Percentiles rank a stretch among this genome's conserved stretches.
Conservation (phyloP, 2,329 filamentous ascomycete species). For the Aspergillus latus region DNA sequence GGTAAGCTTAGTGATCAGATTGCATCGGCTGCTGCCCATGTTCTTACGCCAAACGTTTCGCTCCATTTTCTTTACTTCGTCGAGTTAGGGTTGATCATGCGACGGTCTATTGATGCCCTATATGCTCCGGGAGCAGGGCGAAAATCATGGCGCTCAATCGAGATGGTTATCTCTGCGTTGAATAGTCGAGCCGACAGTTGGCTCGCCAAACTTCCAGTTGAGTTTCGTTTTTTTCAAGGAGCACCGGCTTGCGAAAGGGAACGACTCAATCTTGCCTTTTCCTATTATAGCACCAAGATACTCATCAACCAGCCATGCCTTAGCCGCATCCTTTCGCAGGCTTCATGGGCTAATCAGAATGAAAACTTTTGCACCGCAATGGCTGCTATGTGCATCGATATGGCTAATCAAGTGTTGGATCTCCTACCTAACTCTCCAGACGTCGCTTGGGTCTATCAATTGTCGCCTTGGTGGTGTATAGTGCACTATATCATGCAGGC, state of each 20-base stretch:
- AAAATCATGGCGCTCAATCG: constrained; percentile 40
- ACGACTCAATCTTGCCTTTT: constrained; percentile 40
- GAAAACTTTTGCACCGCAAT: constrained; percentile 35
- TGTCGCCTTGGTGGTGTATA: constrained; percentile 43
- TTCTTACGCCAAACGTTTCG: constrained; percentile 37
- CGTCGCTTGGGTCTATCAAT: constrained; percentile 29
- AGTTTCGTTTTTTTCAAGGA: constrained; percentile 36
- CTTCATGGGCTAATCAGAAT: constrained; percentile 24
- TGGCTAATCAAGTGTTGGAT: constrained; percentile 36
- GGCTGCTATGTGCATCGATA: constrained; percentile 38
- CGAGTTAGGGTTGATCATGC: constrained; percentile 38
- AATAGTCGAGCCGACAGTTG: constrained; percentile 40
- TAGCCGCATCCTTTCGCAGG: constrained; percentile 36
- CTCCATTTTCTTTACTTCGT: constrained; percentile 43
- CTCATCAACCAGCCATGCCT: constrained; percentile 46
- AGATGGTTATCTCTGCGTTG: constrained; percentile 33
- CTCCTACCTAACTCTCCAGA: constrained; percentile 39
- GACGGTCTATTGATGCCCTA: constrained; percentile 37
- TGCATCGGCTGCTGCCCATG: constrained; percentile 27
- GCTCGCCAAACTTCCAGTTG: constrained; percentile 39
- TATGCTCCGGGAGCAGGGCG: constrained; percentile 40
- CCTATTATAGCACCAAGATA: constrained; percentile 45
- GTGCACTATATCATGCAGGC: constrained; percentile 45
- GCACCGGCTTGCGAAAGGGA: constrained; percentile 31
- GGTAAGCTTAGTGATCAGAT: constrained; percentile 24